Evolutionary conservation across 2,329 filamentous ascomycete species (phyloP).

Genomic region (Myriosclerotinia curreyana): DNA sequence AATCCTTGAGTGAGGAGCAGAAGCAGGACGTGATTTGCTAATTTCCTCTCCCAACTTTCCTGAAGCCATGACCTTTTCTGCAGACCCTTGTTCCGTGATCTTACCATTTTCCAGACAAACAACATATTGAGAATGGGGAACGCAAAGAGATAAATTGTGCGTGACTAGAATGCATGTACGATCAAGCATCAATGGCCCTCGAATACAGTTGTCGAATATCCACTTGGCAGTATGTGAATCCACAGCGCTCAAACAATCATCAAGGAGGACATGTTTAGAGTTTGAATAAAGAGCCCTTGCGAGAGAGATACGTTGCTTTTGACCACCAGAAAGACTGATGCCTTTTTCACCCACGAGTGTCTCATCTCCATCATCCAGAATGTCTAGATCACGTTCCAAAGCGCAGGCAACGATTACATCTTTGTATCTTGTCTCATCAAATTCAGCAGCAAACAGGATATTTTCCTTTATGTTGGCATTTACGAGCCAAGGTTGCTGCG

Average conservation of each 20-base stretch:
- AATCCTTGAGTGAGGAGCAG: constrained; percentile 66
- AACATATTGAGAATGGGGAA: constrained; percentile 75
- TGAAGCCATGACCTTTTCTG: constrained; percentile 76
- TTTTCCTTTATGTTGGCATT: constrained; percentile 96
- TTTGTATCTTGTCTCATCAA: constrained; percentile 77
- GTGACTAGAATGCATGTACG: constrained; percentile 94
- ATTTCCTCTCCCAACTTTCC: constrained; percentile 87
- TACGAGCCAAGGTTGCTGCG: constrained; percentile 94
- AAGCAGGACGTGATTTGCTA: constrained; percentile 68
- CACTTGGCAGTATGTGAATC: constrained; percentile 97
- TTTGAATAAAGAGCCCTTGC: constrained; percentile 97
- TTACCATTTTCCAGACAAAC: constrained; percentile 86
- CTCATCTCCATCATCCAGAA: constrained; percentile 87
- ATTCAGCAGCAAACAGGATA: constrained; percentile 82
- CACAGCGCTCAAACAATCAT: constrained; percentile 94
- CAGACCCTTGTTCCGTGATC: constrained; percentile 70
- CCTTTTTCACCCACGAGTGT: constrained; percentile 96
- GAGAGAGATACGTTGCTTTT: constrained; percentile 95
- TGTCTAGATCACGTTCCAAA: constrained; percentile 84
- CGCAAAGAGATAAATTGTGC: constrained; percentile 87
- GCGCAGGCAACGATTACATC: constrained; percentile 89
- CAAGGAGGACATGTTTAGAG: constrained; percentile 83
- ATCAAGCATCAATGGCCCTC: constrained; percentile 80
- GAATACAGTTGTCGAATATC: constrained; percentile 93
- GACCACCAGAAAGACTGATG: constrained; percentile 91